Evolutionary conservation across 352 stramenopile genomes (phyloP).

Genomic region (Pythium graminicola): DNA sequence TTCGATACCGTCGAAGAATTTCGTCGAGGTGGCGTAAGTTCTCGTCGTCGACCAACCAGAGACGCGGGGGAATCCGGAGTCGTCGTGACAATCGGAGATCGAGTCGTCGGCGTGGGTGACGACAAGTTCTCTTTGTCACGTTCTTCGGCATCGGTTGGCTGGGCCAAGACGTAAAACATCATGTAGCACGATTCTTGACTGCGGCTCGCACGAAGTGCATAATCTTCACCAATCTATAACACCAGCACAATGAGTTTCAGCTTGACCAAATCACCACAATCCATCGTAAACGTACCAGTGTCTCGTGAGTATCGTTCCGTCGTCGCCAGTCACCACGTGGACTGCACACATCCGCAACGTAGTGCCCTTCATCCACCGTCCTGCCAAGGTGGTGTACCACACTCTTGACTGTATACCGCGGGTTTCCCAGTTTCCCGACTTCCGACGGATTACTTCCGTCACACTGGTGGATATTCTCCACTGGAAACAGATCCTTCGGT

Average conservation of each 20-base stretch:
- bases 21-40: conserved; percentile 14
- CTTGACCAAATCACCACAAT: not conserved
- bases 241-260: not conserved
- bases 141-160: conserved; percentile 20
- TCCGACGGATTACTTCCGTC: not conserved
- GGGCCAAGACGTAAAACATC: conserved; percentile 73
- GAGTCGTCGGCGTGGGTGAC: not conserved
- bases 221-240: conserved; percentile 66
- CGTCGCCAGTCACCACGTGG: conserved; percentile 48
- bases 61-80: conserved; percentile 16
- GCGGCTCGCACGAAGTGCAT: conserved; percentile 57
- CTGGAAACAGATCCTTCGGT: conserved; percentile 23
- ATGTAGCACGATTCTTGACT: conserved; percentile 86
- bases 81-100: not conserved
- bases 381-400: conserved; percentile 78
- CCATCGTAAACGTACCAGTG: conserved; percentile 37
- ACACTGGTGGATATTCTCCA: conserved; percentile 14
- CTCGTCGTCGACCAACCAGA: conserved; percentile 17
- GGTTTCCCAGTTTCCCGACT: conserved; percentile 2
- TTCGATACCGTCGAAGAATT: conserved; percentile 19
- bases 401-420: conserved; percentile 39
- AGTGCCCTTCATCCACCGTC: conserved; percentile 79
- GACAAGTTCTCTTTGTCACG: conserved; percentile 63
- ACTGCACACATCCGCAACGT: conserved; percentile 71
- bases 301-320: conserved; percentile 80